These are phyloP conservation scores for Solanum peruvianum DNA, from an alignment of 257 asterid genomes.

Conservation along the genomic window DNA sequence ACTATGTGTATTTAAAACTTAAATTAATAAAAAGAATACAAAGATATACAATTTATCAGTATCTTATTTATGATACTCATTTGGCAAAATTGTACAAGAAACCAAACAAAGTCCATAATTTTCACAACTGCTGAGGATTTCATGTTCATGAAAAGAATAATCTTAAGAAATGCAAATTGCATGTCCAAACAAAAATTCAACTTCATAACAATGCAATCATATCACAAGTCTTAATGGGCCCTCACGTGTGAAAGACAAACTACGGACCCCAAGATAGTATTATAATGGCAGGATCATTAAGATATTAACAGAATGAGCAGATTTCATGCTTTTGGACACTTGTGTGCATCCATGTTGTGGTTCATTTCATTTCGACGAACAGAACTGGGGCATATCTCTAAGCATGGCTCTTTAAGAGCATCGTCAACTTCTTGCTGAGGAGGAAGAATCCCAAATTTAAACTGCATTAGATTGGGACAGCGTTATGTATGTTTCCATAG, in stretches of 20 bases:
- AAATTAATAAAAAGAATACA: background rate
- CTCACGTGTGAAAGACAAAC: background rate
- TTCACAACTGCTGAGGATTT: background rate
- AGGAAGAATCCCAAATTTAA: constrained; percentile 68
- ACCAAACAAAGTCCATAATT: background rate
- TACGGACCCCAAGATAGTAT: background rate
- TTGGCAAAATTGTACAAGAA: background rate
- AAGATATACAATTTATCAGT: background rate
- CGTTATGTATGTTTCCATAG: background rate
- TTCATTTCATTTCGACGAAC: constrained; percentile 26
- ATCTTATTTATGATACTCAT: background rate
- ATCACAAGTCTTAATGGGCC: background rate
- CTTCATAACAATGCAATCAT: background rate
- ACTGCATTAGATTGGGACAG: constrained; percentile 22
- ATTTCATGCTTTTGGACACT: constrained; percentile 48
- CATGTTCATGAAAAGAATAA: background rate
- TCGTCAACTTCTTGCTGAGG: constrained; percentile 46
- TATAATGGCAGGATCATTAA: background rate
- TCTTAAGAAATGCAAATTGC: background rate
- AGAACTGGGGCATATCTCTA: constrained; percentile 61
- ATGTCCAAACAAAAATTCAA: background rate
- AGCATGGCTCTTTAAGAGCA: constrained; percentile 67
- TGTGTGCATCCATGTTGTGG: constrained; percentile 2
- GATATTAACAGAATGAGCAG: background rate
- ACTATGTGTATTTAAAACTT: background rate